A percentile compares a stretch with the other conserved stretches of the same genome.
Conservation (phyloP, 1,139 yeast genomes). For the Hyphopichia burtonii region DNA sequence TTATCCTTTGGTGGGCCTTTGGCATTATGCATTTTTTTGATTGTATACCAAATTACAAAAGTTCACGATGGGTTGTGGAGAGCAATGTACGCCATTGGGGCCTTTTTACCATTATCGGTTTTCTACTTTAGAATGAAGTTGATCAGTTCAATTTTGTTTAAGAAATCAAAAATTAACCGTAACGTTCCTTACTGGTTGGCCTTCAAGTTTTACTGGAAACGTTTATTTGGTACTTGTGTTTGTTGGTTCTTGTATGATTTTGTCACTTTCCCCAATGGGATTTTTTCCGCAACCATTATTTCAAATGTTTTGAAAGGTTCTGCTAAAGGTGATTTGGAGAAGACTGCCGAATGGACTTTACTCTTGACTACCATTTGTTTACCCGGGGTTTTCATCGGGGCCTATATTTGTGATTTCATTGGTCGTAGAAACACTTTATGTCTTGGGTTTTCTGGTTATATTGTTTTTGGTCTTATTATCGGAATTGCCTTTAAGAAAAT, state of each 20-base stretch:
- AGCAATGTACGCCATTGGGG: slow-evolving; percentile 72
- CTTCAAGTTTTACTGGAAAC: slow-evolving; percentile 45
- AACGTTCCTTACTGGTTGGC: slow-evolving; percentile 49
- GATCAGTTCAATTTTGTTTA: slow-evolving; percentile 60
- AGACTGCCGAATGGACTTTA: slow-evolving; percentile 50
- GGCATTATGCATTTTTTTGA: slow-evolving; percentile 64
- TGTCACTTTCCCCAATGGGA: slow-evolving; percentile 52
- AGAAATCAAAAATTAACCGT: slow-evolving; percentile 43
- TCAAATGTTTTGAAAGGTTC: slow-evolving; percentile 29
- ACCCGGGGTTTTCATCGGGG: slow-evolving; percentile 49
- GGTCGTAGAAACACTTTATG: slow-evolving; percentile 49
- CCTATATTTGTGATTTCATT: slow-evolving; percentile 37
- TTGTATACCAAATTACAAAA: slow-evolving; percentile 60
- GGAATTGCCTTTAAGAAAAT: slow-evolving; percentile 46
- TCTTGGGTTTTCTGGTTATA: slow-evolving; percentile 46
- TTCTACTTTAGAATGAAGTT: slow-evolving; percentile 70
- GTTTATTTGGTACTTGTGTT: slow-evolving; percentile 43
- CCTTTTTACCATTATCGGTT: slow-evolving; percentile 70
- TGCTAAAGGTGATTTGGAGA: slow-evolving; percentile 29
- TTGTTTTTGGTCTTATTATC: slow-evolving; percentile 47
- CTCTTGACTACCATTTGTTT: slow-evolving; percentile 43
- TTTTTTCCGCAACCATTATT: slow-evolving; percentile 48
- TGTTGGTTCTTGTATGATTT: slow-evolving; percentile 55
- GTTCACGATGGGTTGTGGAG: slow-evolving; percentile 65
- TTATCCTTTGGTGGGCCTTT: slow-evolving; percentile 76